These are phyloP conservation scores for Cercospora berteroae DNA, from an alignment of 2,329 filamentous ascomycete genomes.

Conservation along the genomic window DNA sequence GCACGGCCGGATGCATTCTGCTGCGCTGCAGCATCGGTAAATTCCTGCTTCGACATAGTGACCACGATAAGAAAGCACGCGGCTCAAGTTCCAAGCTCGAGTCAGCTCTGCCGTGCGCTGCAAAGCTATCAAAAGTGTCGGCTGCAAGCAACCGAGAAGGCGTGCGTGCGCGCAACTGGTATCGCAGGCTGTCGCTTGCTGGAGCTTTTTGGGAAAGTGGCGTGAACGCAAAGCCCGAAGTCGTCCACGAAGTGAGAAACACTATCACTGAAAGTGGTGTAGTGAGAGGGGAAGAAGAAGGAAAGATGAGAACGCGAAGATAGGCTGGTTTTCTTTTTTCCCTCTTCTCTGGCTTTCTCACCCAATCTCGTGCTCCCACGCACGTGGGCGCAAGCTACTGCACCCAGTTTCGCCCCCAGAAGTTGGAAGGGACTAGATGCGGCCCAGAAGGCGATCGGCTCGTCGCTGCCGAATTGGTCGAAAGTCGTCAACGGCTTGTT, in stretches of 20 bases:
- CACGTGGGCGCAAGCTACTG: conserved; percentile 10
- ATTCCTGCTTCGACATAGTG: conserved; percentile 14
- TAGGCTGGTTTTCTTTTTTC: conserved; percentile 3
- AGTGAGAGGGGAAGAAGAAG: background rate
- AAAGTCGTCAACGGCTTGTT: background rate
- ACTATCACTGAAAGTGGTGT: conserved; percentile 7
- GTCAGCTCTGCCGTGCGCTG: background rate
- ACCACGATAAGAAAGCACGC: background rate
- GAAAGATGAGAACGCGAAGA: conserved; percentile 10
- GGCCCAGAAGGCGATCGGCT: conserved; percentile 13
- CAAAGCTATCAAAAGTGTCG: conserved; percentile 6
- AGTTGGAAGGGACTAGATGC: conserved; percentile 10
- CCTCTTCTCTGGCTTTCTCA: background rate
- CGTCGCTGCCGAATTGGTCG: background rate
- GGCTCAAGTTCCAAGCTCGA: background rate
- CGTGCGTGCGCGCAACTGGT: background rate
- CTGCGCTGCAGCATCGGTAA: conserved; percentile 1
- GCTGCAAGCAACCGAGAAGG: background rate
- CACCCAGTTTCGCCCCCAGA: background rate
- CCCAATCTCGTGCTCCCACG: conserved; percentile 5
- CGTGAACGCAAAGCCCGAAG: conserved; percentile 58
- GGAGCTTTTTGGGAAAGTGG: conserved; percentile 47
- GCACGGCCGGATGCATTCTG: conserved; percentile 13
- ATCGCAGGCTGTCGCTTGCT: conserved; percentile 17
- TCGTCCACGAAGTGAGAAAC: conserved; percentile 45